phyloP scores from a whole-genome alignment of 768 basidiomycete genomes.

The Mycena filopes region DNA sequence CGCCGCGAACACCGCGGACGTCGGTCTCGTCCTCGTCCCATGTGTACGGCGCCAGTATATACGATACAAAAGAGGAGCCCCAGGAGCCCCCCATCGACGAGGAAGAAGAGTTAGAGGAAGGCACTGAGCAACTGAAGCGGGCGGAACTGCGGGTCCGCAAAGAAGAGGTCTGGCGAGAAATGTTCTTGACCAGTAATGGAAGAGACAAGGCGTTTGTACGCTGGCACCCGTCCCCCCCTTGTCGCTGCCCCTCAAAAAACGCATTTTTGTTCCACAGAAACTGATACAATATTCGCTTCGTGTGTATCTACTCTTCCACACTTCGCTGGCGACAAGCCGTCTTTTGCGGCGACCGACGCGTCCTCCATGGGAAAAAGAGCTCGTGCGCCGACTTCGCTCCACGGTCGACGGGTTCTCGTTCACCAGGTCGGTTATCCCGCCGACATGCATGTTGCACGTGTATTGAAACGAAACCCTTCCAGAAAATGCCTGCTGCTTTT shows the following conservation, averaged over 20 bases:
- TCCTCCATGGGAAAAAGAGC: slow-evolving; percentile 63
- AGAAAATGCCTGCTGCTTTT: slow-evolving; percentile 86
- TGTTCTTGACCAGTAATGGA: slow-evolving; percentile 80
- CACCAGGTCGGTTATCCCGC: slow-evolving; percentile 62
- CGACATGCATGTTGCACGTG: slow-evolving; percentile 21
- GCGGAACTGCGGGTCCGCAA: slow-evolving; percentile 59
- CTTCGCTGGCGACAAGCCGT: slow-evolving; percentile 55
- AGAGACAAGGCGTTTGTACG: slow-evolving; percentile 89
- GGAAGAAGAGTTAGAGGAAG: slow-evolving; percentile 60
- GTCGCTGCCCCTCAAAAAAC: slow-evolving; percentile 14
- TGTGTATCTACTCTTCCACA: slow-evolving; percentile 78
- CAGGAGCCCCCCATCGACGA: slow-evolving; percentile 45
- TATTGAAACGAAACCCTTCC: slow-evolving; percentile 17
- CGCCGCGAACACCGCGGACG: slow-evolving; percentile 78
- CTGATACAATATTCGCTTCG: slow-evolving; percentile 86
- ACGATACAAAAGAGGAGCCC: slow-evolving; percentile 57
- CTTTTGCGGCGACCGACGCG: slow-evolving; percentile 59
- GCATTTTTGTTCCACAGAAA: slow-evolving; percentile 64
- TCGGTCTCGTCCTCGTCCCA: slow-evolving; percentile 54
- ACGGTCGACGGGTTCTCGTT: slow-evolving; percentile 78
- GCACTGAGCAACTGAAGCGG: slow-evolving; percentile 55
- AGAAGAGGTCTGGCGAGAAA: slow-evolving; percentile 85
- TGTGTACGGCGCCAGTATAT: slow-evolving; percentile 52
- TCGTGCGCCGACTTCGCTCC: slow-evolving; percentile 69
- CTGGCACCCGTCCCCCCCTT: slow-evolving; percentile 28